phyloP scores from a whole-genome alignment of 2,329 filamentous ascomycete species.

The Fusarium ambrosium region DNA sequence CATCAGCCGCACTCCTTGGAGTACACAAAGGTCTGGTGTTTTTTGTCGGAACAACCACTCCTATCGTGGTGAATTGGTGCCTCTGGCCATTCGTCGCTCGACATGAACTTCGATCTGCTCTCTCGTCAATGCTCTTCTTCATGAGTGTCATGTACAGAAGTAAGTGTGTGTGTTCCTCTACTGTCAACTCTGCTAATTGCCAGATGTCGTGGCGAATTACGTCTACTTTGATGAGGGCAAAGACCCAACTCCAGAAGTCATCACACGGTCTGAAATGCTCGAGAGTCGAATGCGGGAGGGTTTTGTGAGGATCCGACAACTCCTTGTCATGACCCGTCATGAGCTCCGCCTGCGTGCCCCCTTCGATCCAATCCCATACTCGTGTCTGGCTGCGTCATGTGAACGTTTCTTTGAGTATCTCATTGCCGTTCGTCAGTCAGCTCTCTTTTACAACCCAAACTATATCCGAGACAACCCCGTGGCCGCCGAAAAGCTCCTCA shows the following conservation, averaged over 20 bases:
- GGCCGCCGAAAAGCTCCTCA: slow-evolving; percentile 63
- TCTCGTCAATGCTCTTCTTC: slow-evolving; percentile 70
- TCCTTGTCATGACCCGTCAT: slow-evolving; percentile 69
- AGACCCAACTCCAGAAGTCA: slow-evolving; percentile 64
- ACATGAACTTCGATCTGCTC: slow-evolving; percentile 68
- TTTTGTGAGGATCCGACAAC: slow-evolving; percentile 69
- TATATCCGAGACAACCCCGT: slow-evolving; percentile 64
- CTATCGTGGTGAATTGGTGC: slow-evolving; percentile 70
- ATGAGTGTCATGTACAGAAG: slow-evolving; percentile 69
- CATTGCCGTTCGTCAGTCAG: slow-evolving; percentile 69
- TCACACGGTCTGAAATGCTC: slow-evolving; percentile 68
- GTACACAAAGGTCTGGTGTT: slow-evolving; percentile 65
- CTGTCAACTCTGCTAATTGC: slow-evolving; percentile 1
- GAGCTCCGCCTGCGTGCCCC: slow-evolving; percentile 70
- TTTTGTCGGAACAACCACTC: slow-evolving; percentile 65
- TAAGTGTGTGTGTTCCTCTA: slow-evolving; percentile 38
- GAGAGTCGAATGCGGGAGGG: slow-evolving; percentile 72
- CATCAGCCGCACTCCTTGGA: slow-evolving; percentile 57
- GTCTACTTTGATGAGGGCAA: slow-evolving; percentile 70
- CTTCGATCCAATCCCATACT: slow-evolving; percentile 69
- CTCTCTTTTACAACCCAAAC: slow-evolving; percentile 68
- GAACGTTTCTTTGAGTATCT: slow-evolving; percentile 72
- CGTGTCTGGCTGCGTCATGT: slow-evolving; percentile 66
- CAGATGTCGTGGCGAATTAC: slow-evolving; percentile 67
- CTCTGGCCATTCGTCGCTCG: slow-evolving; percentile 73